Base-by-base conservation (phyloP, 192 early-diverging fungal genomes). In the Umbelopsis sp. region DNA sequence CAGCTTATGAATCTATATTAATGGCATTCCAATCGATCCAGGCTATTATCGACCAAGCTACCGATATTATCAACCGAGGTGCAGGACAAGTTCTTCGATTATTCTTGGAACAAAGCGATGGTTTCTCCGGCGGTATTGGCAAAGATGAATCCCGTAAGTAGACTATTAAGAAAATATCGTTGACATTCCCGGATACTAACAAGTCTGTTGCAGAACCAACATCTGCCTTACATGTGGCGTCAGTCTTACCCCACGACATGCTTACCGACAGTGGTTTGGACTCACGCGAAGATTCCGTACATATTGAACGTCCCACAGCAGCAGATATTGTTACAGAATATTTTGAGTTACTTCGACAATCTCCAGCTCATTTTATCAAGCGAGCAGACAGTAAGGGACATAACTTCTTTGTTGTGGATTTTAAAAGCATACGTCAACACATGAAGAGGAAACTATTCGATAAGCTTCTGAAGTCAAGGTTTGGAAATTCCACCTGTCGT, bases 321-420 rank as follows among this genome's bases (percentile, higher is more conserved):
- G 77, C 81, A 62, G 79, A 88, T 17, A 70, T 84, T 22, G 82
- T 86, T 3, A 77, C 81, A 49, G 87, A 84, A 32, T 89, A 91
- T 67, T 79, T 94, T 4, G 84, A 89, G 17, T 70, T 91, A 3
- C 71, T 94, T 22, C 74, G 77, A 9, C 72, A 78, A 20, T 88
- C 89, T 24, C 45, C 79, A 22, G 81, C 85, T 8, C 83, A 85
- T 17, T 80, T 90, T 31, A 73, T 94, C 17, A 47, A 74, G 49
- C 84, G 81, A 68, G 83, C 81, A 34, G 90, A 92, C 67, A 82
- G 83, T 12, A 79, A 84, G 56, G 84, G 87, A 26, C 74, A 78
- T 26, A 90, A 88, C 34, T 83, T 87, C 71, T 92, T 84, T 71
- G 78, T 81, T 20, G 44, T 94, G 45, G 78, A 84, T 49, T 90